Evolutionary conservation across 2,329 filamentous ascomycete genomes (phyloP), one percentile per base, ranked within the genome.

Genomic region (Xylariaceae sp.): DNA sequence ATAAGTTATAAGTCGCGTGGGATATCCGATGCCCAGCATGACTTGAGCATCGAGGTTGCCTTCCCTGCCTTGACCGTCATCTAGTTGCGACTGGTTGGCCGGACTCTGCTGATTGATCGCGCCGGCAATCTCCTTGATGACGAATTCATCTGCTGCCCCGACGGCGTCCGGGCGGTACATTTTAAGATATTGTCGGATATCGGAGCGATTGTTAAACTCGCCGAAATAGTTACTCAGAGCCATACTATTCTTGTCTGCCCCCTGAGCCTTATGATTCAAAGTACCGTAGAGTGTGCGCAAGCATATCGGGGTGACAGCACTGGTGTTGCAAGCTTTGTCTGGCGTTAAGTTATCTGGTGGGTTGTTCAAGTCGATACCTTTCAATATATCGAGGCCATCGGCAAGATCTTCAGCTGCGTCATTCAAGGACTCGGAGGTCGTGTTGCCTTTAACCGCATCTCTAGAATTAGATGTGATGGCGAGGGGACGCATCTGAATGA

Each of bases 1-100:
- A 42, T 58, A 62, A 29, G 56, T 48, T 2, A 52, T 44, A 16
- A 59, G 45, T 3, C 58, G 58, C 26, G 56, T 42, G 20, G 55
- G 55, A 7, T 51, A 44, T 2, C 50, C 50, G 40, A 63, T 59
- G n/a, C 52, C 60, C 32, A 40, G 56, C 49, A 56, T 52, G 20
- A 53, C 50, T 43, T 61, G 54, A 5, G 54, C 54, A 21, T 63
- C 60, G 16, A 63, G 51, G 40, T 61, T 60, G 19, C 56, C 60
- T 43, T 63, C 60, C 16, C 37, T 45, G 2, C 42, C 48, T 7
- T 37, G 18, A 29, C 42, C 48, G 7, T 50, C 40, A 14, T 44
- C 26, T 23, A 20, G 20, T 19, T 49, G 47, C 12, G 32, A 12
- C 32, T 12, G 3, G 9, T 12, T 37, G 9, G 32, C 32, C 12